A percentile compares a stretch with the other conserved stretches of the same genome.
These are phyloP conservation scores for Coprinopsis marcescibilis DNA, from an alignment of 768 basidiomycete species.

Conservation along the genomic window DNA sequence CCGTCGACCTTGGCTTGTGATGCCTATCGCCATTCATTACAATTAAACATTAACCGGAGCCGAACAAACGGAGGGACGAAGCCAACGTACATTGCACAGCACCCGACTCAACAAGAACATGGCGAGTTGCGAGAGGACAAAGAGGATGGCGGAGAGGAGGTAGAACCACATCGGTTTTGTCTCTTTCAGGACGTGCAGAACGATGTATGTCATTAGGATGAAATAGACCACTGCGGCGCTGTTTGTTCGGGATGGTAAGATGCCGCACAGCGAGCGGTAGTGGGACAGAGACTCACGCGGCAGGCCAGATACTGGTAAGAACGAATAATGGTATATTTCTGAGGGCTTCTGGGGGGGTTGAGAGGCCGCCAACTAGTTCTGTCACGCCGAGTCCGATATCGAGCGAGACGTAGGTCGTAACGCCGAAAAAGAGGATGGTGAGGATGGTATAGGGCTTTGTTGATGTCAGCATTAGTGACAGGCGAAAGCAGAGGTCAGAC, in stretches of 20 bases:
- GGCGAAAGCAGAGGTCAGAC: constrained; percentile 18
- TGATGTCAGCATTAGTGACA: neutral
- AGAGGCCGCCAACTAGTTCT: constrained; percentile 46
- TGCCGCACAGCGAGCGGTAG: neutral
- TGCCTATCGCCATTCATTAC: constrained; percentile 32
- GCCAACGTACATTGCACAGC: constrained; percentile 54
- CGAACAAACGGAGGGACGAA: neutral
- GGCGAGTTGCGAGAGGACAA: constrained; percentile 74
- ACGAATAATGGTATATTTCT: constrained; percentile 75
- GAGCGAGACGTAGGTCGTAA: constrained; percentile 74
- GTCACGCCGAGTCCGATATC: constrained; percentile 75
- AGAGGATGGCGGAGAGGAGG: constrained; percentile 64
- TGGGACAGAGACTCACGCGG: constrained; percentile 17
- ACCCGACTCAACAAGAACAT: constrained; percentile 77
- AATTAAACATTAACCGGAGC: neutral
- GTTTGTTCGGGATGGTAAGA: constrained; percentile 1
- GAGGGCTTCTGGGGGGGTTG: constrained; percentile 50
- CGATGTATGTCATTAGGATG: constrained; percentile 73
- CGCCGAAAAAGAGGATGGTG: constrained; percentile 53
- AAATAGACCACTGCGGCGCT: constrained; percentile 58
- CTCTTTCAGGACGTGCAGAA: constrained; percentile 72
- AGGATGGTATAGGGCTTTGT: constrained; percentile 56
- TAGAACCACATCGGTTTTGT: constrained; percentile 76
- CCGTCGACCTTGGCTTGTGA: constrained; percentile 73
- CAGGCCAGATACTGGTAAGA: constrained; percentile 38